Base-by-base conservation (phyloP, 2,329 filamentous ascomycete species). In the Thelonectria discophora region DNA sequence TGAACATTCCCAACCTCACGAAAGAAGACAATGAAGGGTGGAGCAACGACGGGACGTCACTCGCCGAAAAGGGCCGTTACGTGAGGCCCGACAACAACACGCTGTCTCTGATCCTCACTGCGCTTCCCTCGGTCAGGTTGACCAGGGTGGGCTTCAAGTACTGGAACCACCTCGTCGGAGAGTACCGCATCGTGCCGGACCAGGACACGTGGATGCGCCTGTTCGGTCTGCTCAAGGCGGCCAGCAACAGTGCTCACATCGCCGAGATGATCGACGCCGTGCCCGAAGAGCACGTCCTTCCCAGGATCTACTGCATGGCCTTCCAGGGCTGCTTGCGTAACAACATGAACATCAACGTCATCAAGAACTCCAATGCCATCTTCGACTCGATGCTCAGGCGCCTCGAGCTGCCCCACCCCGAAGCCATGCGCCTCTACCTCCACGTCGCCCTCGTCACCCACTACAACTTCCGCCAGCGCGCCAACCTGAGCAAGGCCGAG, bases 261-360 rank as follows among this genome's bases (percentile, higher is more conserved):
- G 81, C 88, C 13, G 78, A 84, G 13, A 74, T 90, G n/a, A 74
- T 97, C 18, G 73, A 78, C 21, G 72, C 80, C 17, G 84, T 89
- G 70, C 86, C 85, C 2, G 69, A 71, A 20, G 70, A 77, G 7
- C 68, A 80, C 63, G 72, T 85, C 40, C 76, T 73, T 58, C 69
- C 73, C 34, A 84, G 84, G 60, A 87, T 87, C 10, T 92, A 93
- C 78, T 85, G 86, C 55, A 84, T 92, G 48, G 92, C 90, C 55
- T 87, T 97, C 80, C 84, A 84, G 65, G 83, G 87, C 5, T 97
- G 93, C 75, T 79, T 87, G 21, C 86, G 89, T 58, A 93, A 97
- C 79, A 90, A 88, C 72, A 88, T 88, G 57, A 97, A 96, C 74
- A 81, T 75, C n/a, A 85, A 89, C 54, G 85, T 86, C 20, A 84